Evolutionary conservation across 441 rosid species (phyloP).

Genomic region (Pelargonium australe): DNA sequence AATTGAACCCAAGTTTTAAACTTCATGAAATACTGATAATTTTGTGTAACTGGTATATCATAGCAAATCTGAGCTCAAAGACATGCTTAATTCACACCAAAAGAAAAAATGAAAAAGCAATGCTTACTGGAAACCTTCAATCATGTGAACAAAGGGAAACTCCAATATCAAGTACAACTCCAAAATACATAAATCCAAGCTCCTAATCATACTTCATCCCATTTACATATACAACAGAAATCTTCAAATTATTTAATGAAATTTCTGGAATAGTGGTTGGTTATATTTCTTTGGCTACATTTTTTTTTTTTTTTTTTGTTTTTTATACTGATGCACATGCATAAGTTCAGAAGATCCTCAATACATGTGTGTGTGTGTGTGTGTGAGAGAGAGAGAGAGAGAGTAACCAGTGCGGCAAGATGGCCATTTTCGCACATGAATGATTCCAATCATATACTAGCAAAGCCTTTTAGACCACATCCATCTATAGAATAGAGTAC

Average conservation of each 20-base stretch:
- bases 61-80: background rate
- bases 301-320: too few species aligned
- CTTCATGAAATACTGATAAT: background rate
- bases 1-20: background rate
- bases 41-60: background rate
- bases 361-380: too few species aligned
- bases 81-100: background rate
- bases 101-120: background rate
- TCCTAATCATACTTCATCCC: background rate
- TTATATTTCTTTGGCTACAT: background rate
- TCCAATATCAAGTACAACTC: background rate
- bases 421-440: too few species aligned
- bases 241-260: background rate
- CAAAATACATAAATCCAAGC: background rate
- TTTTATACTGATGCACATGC: too few species aligned
- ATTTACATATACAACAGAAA: background rate
- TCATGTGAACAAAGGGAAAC: background rate
- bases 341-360: too few species aligned
- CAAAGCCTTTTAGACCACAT: too few species aligned
- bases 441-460: too few species aligned
- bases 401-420: too few species aligned
- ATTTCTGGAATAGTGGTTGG: background rate
- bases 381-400: too few species aligned
- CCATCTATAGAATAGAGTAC: too few species aligned
- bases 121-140: background rate